phyloP scores from a whole-genome alignment of 345 rosid genomes.

The Hypericum perforatum region DNA sequence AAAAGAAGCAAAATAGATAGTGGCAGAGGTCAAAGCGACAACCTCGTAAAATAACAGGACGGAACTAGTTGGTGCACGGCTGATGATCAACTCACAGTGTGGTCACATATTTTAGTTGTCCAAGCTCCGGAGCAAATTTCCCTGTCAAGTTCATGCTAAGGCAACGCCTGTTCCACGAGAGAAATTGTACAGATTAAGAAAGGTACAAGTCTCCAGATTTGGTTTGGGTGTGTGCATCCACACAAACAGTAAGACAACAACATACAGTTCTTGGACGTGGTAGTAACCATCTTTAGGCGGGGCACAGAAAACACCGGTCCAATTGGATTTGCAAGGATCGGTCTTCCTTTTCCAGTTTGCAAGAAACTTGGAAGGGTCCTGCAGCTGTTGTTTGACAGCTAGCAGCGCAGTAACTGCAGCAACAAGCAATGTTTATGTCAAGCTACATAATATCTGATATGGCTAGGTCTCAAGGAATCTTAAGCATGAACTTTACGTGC shows the following conservation, averaged over 20 bases:
- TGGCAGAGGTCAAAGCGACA: neutral
- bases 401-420: slow-evolving; percentile 8
- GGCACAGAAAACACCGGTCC: slow-evolving; percentile 8
- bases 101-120: slow-evolving; percentile 19
- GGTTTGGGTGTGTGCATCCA: too few relatives aligned
- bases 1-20: slow-evolving; percentile 2
- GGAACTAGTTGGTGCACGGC: too few relatives aligned
- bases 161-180: slow-evolving; percentile 20
- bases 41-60: neutral
- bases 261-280: slow-evolving; percentile 14
- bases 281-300: slow-evolving; percentile 5
- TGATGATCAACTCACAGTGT: slow-evolving; percentile 19
- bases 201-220: too few relatives aligned
- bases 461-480: too few relatives aligned
- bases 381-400: slow-evolving; percentile 2
- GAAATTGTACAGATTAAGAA: too few relatives aligned
- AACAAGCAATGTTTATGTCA: neutral
- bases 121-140: slow-evolving; percentile 28
- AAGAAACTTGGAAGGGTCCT: neutral
- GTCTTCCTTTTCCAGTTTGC: neutral
- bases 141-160: slow-evolving; percentile 30
- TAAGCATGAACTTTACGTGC: too few relatives aligned
- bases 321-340: slow-evolving; percentile 9
- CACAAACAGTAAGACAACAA: neutral
- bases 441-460: too few relatives aligned